These are phyloP conservation scores for Taphrina communis DNA, from an alignment of 1,139 yeast species.

Conservation along the genomic window DNA sequence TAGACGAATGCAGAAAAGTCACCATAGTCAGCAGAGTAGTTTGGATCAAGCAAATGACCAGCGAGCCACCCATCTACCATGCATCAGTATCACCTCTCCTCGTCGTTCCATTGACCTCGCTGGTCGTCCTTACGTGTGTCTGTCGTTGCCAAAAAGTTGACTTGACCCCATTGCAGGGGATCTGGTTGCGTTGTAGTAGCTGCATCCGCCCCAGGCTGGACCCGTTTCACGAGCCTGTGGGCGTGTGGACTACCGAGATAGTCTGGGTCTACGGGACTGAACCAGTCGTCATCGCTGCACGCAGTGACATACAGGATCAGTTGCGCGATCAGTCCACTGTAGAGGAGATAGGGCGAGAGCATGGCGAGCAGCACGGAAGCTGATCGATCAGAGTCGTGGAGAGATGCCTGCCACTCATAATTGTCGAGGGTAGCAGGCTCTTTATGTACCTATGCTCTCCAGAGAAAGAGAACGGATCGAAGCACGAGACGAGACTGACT, in stretches of 20 bases:
- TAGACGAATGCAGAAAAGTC: conserved; percentile 75
- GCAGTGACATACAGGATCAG: neutral
- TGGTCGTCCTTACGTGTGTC: conserved; percentile 64
- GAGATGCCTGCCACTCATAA: neutral
- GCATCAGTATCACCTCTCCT: neutral
- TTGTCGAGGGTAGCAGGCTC: neutral
- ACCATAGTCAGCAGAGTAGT: conserved; percentile 90
- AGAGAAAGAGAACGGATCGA: too few relatives aligned
- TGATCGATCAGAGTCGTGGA: neutral
- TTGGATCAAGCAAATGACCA: conserved; percentile 78
- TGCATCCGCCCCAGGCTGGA: conserved; percentile 22
- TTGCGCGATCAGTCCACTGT: neutral
- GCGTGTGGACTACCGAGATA: neutral
- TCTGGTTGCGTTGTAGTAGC: conserved; percentile 7
- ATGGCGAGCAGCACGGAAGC: too few relatives aligned
- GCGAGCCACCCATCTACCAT: conserved; percentile 78
- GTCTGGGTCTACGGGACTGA: conserved; percentile 7
- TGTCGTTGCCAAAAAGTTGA: conserved; percentile 89
- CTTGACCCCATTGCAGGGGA: conserved; percentile 50
- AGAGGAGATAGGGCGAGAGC: too few relatives aligned
- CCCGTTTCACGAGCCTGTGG: conserved; percentile 8
- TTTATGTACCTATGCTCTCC: neutral
- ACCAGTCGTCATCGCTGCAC: conserved; percentile 6
- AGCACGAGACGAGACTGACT: too few relatives aligned
- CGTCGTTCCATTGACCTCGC: neutral